Evolutionary conservation across 331 rosid genomes (phyloP).

Genomic region (Cydonia oblonga): DNA sequence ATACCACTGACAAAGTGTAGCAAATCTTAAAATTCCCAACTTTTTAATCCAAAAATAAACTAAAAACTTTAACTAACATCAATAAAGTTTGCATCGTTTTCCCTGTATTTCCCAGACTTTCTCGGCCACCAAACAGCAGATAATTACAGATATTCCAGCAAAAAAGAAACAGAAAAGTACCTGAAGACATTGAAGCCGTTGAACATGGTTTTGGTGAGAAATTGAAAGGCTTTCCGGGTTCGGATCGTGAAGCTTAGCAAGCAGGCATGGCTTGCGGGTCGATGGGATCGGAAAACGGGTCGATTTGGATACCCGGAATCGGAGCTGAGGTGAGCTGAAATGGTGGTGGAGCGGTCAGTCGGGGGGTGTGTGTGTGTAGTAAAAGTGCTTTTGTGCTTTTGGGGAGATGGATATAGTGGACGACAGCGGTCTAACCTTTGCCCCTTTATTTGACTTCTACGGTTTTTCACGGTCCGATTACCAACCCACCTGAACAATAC

Average conservation of each 20-base stretch:
- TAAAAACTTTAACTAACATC: not conserved
- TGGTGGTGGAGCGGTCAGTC: not conserved
- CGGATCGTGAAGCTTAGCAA: not conserved
- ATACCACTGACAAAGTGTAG: not conserved
- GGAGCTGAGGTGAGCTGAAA: not conserved
- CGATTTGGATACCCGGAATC: constrained; percentile 5
- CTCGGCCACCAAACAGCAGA: constrained; percentile 6
- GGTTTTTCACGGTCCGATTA: no score
- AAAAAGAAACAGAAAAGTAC: not conserved
- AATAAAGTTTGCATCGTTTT: not conserved
- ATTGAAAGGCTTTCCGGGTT: not conserved
- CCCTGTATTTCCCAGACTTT: not conserved
- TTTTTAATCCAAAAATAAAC: not conserved
- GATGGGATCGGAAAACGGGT: constrained; percentile 2
- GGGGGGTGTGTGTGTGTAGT: not conserved
- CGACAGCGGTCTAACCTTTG: constrained; percentile 7
- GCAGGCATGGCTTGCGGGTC: not conserved
- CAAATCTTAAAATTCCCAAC: not conserved
- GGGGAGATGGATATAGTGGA: constrained; percentile 6
- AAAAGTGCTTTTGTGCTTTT: not conserved
- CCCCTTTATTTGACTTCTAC: not conserved
- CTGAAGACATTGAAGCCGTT: constrained; percentile 17
- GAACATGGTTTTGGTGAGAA: not conserved
- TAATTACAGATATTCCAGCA: not conserved
- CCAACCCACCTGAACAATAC: no score